Evolutionary conservation across 441 rosid genomes (phyloP).

Genomic region (Pelargonium myrrhifolium): DNA sequence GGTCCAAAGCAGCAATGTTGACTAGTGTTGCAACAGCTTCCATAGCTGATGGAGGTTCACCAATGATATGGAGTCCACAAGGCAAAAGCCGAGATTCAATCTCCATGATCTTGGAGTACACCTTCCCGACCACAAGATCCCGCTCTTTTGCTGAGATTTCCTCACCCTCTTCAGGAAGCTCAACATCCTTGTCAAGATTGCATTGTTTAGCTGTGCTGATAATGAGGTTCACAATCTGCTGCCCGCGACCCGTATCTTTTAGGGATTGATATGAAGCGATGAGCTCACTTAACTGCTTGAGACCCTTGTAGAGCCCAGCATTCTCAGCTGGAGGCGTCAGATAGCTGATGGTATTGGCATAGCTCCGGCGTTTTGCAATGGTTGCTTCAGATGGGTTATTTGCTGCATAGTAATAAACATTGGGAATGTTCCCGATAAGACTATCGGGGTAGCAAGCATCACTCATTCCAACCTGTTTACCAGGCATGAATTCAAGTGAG

Average conservation of each 20-base stretch:
- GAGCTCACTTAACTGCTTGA: slow-evolving; percentile 93
- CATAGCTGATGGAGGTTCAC: slow-evolving; percentile 97
- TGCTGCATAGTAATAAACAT: slow-evolving; percentile 92
- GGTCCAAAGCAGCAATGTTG: slow-evolving; percentile 87
- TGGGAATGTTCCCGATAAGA: slow-evolving; percentile 95
- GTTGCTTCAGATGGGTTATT: slow-evolving; percentile 98
- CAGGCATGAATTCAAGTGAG: slow-evolving; percentile 97
- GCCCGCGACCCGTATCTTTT: slow-evolving; percentile 89
- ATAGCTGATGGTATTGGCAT: slow-evolving; percentile 92
- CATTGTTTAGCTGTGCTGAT: slow-evolving; percentile 94
- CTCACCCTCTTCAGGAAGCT: slow-evolving; percentile 74
- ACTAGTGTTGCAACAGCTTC: slow-evolving; percentile 99
- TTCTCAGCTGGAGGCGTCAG: slow-evolving; percentile 99
- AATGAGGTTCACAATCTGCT: slow-evolving; percentile 86
- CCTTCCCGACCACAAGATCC: slow-evolving; percentile 89
- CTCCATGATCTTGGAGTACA: slow-evolving; percentile 97
- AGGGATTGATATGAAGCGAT: slow-evolving; percentile 94
- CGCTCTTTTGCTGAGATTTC: slow-evolving; percentile 68
- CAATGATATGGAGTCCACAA: slow-evolving; percentile 93
- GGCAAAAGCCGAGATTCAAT: slow-evolving; percentile 93
- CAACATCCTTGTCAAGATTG: slow-evolving; percentile 95
- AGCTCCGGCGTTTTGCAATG: slow-evolving; percentile 93
- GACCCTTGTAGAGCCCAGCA: slow-evolving; percentile 98
- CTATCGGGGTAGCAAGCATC: slow-evolving; percentile 91
- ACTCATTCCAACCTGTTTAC: slow-evolving; percentile 99